Conservation (phyloP, 306 rosid genomes). For the Cucurbita ficifolia region DNA sequence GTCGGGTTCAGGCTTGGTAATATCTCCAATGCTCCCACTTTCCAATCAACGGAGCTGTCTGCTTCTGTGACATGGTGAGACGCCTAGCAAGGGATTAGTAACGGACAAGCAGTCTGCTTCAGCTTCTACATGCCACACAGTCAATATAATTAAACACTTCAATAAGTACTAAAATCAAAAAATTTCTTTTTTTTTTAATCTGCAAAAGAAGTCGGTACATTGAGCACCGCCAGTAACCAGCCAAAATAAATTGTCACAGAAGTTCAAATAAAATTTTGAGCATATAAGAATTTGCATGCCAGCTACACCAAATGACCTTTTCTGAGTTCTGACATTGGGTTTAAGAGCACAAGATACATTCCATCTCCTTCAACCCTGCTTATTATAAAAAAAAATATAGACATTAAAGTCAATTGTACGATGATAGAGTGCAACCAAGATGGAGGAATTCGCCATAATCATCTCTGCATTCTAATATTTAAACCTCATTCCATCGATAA, state of each 20-base stretch:
- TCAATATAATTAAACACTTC: not conserved
- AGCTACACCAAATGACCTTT: not conserved
- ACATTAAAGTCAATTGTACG: not conserved
- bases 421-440: not conserved
- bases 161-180: not conserved
- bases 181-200: too few species aligned
- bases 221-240: not conserved
- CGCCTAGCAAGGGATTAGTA: not conserved
- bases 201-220: not conserved
- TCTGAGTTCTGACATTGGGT: not conserved
- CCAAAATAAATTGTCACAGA: not conserved
- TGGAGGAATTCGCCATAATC: not conserved
- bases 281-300: not conserved
- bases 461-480: not conserved
- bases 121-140: not conserved
- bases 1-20: conserved; percentile 47
- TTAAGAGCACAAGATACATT: not conserved
- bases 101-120: not conserved
- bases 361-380: not conserved
- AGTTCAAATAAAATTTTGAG: not conserved
- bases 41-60: conserved; percentile 19
- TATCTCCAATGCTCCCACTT: conserved; percentile 35
- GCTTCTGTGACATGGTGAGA: conserved; percentile 34
- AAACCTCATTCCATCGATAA: not conserved
- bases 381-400: not conserved